Conservation (phyloP, 257 asterid species). For the Solanum paucissectum region DNA sequence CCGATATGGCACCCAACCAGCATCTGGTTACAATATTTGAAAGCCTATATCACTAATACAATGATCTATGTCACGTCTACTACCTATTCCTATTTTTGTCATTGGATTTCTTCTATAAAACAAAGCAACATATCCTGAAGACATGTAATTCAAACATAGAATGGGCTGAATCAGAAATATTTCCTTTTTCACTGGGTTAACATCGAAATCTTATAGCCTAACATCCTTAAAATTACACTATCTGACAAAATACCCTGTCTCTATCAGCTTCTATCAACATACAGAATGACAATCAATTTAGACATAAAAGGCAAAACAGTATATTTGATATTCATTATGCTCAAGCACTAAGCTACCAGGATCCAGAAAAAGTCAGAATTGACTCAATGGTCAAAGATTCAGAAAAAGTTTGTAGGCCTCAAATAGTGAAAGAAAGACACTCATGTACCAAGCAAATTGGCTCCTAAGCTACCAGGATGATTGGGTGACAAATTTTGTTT, state of each 20-base stretch:
- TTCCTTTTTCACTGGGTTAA: not conserved
- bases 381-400: not conserved
- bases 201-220: not conserved
- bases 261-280: not conserved
- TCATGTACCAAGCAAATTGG: not conserved
- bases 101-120: not conserved
- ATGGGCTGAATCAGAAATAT: not conserved
- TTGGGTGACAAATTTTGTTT: not conserved
- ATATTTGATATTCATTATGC: not conserved
- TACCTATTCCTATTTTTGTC: not conserved
- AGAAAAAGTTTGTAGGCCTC: not conserved
- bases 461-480: not conserved
- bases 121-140: not conserved
- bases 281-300: not conserved
- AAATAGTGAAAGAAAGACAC: not conserved
- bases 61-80: not conserved
- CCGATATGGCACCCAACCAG: not conserved
- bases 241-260: not conserved
- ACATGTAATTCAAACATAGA: not conserved
- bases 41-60: not conserved
- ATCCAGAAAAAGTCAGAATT: not conserved
- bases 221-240: not conserved
- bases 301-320: not conserved
- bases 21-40: not conserved
- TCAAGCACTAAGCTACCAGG: too few relatives aligned